phyloP scores from a whole-genome alignment of 179 eudicot genomes.

The Corrigiola litoralis region DNA sequence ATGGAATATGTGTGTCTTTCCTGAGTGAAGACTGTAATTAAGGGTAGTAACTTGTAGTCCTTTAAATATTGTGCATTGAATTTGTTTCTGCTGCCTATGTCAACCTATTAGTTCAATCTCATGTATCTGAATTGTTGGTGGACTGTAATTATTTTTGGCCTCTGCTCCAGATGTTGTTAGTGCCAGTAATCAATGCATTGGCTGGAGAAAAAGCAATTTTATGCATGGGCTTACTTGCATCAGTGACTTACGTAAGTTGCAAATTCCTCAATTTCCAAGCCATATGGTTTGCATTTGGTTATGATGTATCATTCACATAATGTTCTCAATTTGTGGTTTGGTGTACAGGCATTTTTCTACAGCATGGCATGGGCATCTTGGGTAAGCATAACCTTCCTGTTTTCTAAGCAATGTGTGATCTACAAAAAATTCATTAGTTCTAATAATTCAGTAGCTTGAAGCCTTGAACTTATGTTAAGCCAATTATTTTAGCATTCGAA shows the following conservation, averaged over 20 bases:
- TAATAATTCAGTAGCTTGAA: background rate
- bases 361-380: constrained; percentile 84
- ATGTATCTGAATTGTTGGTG: background rate
- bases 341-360: constrained; percentile 59
- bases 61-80: too few species aligned
- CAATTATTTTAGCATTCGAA: too few species aligned
- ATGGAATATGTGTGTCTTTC: too few species aligned
- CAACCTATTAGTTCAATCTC: background rate
- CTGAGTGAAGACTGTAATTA: too few species aligned
- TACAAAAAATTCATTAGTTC: background rate
- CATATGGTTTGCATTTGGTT: background rate
- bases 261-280: background rate
- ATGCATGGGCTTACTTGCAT: constrained; percentile 59
- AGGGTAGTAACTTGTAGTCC: too few species aligned
- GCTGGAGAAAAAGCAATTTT: constrained; percentile 77
- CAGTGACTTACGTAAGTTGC: constrained; percentile 64
- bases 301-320: background rate
- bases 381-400: constrained; percentile 35
- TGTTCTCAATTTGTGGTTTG: constrained; percentile 6
- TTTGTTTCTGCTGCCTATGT: too few species aligned
- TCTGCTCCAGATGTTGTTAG: constrained; percentile 51
- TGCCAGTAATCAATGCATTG: constrained; percentile 63
- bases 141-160: background rate
- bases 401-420: background rate
- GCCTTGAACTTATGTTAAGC: background rate